Conservation (phyloP, 257 asterid genomes). For the Przewalskia tangutica region DNA sequence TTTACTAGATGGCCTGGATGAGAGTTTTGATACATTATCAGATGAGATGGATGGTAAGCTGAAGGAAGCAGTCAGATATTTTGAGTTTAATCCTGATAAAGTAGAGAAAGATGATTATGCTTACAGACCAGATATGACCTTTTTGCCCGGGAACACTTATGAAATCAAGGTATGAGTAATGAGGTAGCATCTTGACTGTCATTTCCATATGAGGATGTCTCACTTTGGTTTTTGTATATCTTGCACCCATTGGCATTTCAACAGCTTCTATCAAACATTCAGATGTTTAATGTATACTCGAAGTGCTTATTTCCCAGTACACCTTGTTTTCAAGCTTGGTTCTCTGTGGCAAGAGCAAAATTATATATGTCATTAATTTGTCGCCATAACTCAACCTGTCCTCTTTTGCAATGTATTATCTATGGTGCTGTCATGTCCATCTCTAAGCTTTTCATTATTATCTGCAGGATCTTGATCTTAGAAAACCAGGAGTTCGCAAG, state of each 20-base stretch:
- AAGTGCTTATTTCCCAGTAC: background rate
- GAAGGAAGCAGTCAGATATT: too few relatives aligned
- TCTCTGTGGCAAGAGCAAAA: background rate
- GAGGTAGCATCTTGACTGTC: too few relatives aligned
- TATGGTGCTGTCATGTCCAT: constrained; percentile 5
- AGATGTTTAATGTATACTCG: background rate
- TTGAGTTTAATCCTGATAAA: too few relatives aligned
- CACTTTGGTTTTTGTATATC: background rate
- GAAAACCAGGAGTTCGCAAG: too few relatives aligned
- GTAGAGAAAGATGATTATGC: too few relatives aligned
- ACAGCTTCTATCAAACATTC: background rate
- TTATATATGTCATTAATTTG: background rate
- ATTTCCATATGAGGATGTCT: background rate
- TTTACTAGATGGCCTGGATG: too few relatives aligned
- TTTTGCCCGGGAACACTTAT: too few relatives aligned
- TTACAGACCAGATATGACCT: too few relatives aligned
- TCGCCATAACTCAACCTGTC: background rate
- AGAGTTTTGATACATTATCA: too few relatives aligned
- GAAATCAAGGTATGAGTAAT: too few relatives aligned
- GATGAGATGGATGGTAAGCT: too few relatives aligned
- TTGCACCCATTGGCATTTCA: background rate
- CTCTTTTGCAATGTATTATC: background rate
- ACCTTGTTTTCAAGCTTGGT: background rate
- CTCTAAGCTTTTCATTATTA: constrained; percentile 6
- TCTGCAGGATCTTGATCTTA: constrained; percentile 26